Percentiles rank a stretch among this genome's conserved stretches.
These are phyloP conservation scores for Boletus reticuloceps DNA, from an alignment of 768 basidiomycete genomes.

Conservation along the genomic window DNA sequence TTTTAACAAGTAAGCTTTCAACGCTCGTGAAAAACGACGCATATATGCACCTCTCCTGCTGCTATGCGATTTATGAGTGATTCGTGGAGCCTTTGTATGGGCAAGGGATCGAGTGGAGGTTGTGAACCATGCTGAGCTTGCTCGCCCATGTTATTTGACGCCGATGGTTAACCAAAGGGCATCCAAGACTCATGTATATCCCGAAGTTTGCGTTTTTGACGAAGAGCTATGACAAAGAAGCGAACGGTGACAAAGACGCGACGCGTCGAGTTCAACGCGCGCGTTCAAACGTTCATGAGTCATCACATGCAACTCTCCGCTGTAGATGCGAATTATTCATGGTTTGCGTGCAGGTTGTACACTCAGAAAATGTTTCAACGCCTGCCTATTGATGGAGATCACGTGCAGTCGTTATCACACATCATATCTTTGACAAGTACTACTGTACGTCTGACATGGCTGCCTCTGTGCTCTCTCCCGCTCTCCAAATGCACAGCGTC, in stretches of 20 bases:
- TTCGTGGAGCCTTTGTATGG: constrained; percentile 76
- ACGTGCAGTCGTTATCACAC: neutral
- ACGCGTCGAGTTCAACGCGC: too few relatives aligned
- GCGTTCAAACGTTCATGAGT: too few relatives aligned
- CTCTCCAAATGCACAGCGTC: neutral
- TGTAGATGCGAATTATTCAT: too few relatives aligned
- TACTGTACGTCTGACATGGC: neutral
- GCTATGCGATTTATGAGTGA: constrained; percentile 91
- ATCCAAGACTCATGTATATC: too few relatives aligned
- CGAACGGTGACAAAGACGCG: too few relatives aligned
- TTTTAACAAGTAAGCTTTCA: constrained; percentile 16
- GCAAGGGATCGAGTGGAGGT: constrained; percentile 44
- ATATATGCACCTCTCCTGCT: constrained; percentile 55
- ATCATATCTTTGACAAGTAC: too few relatives aligned
- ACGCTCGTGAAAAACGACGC: neutral
- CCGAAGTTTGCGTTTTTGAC: too few relatives aligned
- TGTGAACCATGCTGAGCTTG: constrained; percentile 12
- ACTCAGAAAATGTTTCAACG: too few relatives aligned
- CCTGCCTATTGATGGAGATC: neutral
- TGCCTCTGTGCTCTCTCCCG: neutral
- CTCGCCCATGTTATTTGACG: constrained; percentile 9
- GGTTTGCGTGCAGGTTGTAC: too few relatives aligned
- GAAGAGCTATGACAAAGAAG: too few relatives aligned
- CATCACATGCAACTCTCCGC: neutral
- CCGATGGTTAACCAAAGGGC: too few relatives aligned